These are phyloP conservation scores for Sequoiadendron giganteum DNA, from an alignment of 75 land plant species.

Conservation along the genomic window DNA sequence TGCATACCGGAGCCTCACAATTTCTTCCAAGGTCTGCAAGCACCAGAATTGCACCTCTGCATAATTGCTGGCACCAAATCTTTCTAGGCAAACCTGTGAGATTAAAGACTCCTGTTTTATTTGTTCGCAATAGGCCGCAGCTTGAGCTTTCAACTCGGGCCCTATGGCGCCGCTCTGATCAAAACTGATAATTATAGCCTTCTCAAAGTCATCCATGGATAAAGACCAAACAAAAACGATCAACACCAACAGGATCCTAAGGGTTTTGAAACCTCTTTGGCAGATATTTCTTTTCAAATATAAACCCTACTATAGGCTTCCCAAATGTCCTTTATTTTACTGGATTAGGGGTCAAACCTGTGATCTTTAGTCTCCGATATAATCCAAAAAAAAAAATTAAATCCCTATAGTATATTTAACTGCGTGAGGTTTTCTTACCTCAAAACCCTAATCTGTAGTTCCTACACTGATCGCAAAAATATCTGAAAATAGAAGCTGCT, in stretches of 20 bases:
- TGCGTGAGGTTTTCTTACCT: not conserved
- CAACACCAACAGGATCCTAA: not conserved
- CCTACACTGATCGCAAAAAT: not conserved
- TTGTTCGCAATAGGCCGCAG: constrained; percentile 48
- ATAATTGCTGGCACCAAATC: constrained; percentile 44
- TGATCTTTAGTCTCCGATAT: not conserved
- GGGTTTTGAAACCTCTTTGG: not conserved
- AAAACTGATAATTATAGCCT: constrained; percentile 77
- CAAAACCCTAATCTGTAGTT: not conserved
- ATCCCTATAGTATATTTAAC: not conserved
- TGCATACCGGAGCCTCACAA: constrained; percentile 44
- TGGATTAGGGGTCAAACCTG: not conserved
- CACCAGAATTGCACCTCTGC: constrained; percentile 97
- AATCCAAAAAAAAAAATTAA: too few species aligned
- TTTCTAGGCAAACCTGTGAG: constrained; percentile 58
- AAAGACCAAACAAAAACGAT: not conserved
- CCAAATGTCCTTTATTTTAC: not conserved
- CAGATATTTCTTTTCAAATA: not conserved
- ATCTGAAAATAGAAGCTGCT: not conserved
- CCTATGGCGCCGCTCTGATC: constrained; percentile 74
- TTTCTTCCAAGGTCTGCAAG: constrained; percentile 74
- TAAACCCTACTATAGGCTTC: not conserved
- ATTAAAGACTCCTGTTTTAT: constrained; percentile 59
- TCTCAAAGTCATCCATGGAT: constrained; percentile 86
- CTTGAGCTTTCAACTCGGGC: constrained; percentile 63